Evolutionary conservation across 2,329 filamentous ascomycete genomes (phyloP), one percentile per base, ranked within the genome.

Genomic region (Trichoderma breve): DNA sequence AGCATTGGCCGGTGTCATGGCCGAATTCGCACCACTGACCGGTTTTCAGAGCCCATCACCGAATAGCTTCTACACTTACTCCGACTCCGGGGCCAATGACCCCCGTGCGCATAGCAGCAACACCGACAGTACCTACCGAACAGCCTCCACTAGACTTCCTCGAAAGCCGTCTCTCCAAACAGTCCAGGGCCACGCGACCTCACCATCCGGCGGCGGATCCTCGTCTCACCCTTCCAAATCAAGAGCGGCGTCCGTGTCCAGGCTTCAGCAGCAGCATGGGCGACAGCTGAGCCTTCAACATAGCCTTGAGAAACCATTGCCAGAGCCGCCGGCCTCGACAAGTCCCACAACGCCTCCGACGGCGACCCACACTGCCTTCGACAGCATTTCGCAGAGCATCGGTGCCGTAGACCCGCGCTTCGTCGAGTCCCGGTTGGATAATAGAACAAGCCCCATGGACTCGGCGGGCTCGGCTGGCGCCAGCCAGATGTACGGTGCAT

Each of bases 241-340:
- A 55, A 74, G 71, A 70, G 55, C 63, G 69, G 28, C 71, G 21
- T 73, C 72, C 24, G 57, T 75, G n/a, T 74, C 74, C 70, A 77
- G 58, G 73, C 70, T 21, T 73, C 78, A 61, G 80, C 78, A 60
- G 80, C 86, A 89, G 80, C 86, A 89, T 88, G 87, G 81, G 72
- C 83, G 86, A 74, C 86, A 84, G 75, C 73, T 88, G 78, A 89
- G 85, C 74, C 79, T 89, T 64, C 86, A 88, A 76, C 82, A 86
- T 72, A 89, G 87, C 75, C 86, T 89, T 74, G 84, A 84, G 75
- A 90, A 90, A 78, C 87, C 88, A 63, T 79, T 89, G 26, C 88
- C 87, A 43, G 83, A 85, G 28, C 86, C 87, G 30, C 82, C 77
- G n/a, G 66, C 68, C 34, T 72, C 72, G 71, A 65, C 70, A 34